phyloP scores from a whole-genome alignment of 2,329 filamentous ascomycete species.

The Septoria linicola region DNA sequence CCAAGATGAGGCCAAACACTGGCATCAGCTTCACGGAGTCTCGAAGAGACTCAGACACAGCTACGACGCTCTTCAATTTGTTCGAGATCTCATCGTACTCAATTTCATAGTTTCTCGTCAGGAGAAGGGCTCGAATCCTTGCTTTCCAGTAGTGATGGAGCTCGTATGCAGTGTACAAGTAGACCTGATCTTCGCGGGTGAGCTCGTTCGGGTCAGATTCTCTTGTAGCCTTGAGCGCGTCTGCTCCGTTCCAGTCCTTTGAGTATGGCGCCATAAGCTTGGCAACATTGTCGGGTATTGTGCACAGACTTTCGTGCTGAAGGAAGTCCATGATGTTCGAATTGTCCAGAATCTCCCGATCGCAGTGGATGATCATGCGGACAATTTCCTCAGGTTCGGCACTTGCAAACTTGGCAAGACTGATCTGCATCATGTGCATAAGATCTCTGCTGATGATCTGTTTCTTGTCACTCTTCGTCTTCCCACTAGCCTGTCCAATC shows the following conservation, averaged over 20 bases:
- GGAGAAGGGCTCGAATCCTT: constrained; percentile 82
- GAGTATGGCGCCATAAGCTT: constrained; percentile 95
- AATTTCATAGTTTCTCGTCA: constrained; percentile 78
- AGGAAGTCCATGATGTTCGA: constrained; percentile 94
- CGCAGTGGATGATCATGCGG: constrained; percentile 93
- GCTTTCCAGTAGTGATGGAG: constrained; percentile 98
- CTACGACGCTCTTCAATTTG: constrained; percentile 82
- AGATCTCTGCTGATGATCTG: constrained; percentile 91
- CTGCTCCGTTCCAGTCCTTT: constrained; percentile 91
- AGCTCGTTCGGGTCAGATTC: constrained; percentile 86
- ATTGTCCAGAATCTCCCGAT: constrained; percentile 83
- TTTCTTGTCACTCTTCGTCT: constrained; percentile 87
- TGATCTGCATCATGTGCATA: constrained; percentile 87
- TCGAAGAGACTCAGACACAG: constrained; percentile 81
- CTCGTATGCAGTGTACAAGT: constrained; percentile 88
- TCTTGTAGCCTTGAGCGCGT: constrained; percentile 71
- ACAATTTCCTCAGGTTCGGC: constrained; percentile 79
- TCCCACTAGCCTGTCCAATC: constrained; percentile 65
- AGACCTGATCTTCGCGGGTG: constrained; percentile 93
- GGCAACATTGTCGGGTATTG: constrained; percentile 81
- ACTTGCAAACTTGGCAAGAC: constrained; percentile 89
- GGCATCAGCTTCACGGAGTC: constrained; percentile 95
- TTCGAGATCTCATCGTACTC: constrained; percentile 90
- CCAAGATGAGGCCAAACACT: constrained; percentile 89
- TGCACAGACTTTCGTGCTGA: constrained; percentile 88